A percentile compares a stretch with the other conserved stretches of the same genome.
These are phyloP conservation scores for Brasenia schreberi DNA, from an alignment of 164 flowering plant species.

Conservation along the genomic window DNA sequence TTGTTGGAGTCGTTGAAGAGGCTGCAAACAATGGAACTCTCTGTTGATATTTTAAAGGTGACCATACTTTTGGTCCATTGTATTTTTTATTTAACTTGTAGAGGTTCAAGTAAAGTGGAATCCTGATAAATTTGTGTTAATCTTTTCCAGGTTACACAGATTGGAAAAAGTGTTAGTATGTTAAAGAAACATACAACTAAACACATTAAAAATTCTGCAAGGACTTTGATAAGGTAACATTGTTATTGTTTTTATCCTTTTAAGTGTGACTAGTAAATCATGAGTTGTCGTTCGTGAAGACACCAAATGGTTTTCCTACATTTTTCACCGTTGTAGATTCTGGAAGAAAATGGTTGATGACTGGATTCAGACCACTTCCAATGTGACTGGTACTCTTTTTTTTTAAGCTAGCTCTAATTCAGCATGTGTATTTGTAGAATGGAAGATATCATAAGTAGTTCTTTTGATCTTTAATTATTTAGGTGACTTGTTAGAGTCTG, in stretches of 20 bases:
- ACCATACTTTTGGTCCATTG: neutral
- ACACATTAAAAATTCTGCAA: conserved; percentile 43
- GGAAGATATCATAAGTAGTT: neutral
- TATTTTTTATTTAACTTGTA: neutral
- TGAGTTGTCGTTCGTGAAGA: neutral
- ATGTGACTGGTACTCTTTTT: conserved; percentile 26
- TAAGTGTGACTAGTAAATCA: neutral
- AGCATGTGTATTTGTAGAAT: neutral
- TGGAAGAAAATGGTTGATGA: conserved; percentile 79
- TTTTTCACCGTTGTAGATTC: conserved; percentile 26
- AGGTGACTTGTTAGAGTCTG: conserved; percentile 64
- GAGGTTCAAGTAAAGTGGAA: neutral
- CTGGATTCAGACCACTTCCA: conserved; percentile 43
- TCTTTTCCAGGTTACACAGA: conserved; percentile 59
- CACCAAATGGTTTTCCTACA: neutral
- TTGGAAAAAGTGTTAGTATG: conserved; percentile 75
- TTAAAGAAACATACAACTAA: conserved; percentile 54
- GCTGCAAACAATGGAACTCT: conserved; percentile 67
- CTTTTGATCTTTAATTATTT: conserved; percentile 3
- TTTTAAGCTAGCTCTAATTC: neutral
- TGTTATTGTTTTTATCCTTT: neutral
- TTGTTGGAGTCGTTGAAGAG: conserved; percentile 63
- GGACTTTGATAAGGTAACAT: conserved; percentile 57
- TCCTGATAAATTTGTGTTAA: neutral
- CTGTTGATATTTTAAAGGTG: conserved; percentile 63